phyloP scores from a whole-genome alignment of 805 yeast species.

The Cyberlindnera suaveolens region DNA sequence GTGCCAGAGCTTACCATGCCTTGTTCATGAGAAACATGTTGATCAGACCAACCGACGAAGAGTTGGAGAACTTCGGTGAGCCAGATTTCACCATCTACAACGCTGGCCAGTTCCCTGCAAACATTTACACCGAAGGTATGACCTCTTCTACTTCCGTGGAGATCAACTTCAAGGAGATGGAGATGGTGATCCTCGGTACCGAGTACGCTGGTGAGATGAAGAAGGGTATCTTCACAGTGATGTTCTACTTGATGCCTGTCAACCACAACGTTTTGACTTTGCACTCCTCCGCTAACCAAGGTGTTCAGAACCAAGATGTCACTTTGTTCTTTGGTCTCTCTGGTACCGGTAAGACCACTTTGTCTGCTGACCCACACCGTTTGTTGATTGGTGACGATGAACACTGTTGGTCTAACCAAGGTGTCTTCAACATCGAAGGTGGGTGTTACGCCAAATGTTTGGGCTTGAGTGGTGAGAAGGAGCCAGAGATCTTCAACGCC shows the following conservation, averaged over 20 bases:
- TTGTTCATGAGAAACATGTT: constrained; percentile 97
- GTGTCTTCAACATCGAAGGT: constrained; percentile 98
- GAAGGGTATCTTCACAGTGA: constrained; percentile 97
- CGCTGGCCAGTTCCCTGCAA: constrained; percentile 98
- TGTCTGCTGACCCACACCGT: constrained; percentile 94
- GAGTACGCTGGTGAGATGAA: constrained; percentile 99
- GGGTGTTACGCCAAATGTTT: constrained; percentile 99
- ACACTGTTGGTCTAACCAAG: constrained; percentile 98
- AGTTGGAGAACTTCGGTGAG: constrained; percentile 83
- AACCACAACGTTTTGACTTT: constrained; percentile 85
- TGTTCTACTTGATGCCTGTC: constrained; percentile 98
- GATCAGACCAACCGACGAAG: constrained; percentile 90
- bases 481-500: constrained; percentile 96
- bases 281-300: constrained; percentile 95
- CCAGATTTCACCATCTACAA: constrained; percentile 98
- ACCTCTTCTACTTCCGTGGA: constrained; percentile 93
- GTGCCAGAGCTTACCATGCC: constrained; percentile 98
- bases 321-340: constrained; percentile 94
- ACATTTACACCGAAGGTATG: constrained; percentile 94
- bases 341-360: constrained; percentile 97
- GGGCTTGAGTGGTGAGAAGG: constrained; percentile 83
- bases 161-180: constrained; percentile 95
- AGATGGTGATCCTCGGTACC: constrained; percentile 97
- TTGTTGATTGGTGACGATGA: constrained; percentile 96
- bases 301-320: constrained; percentile 72